Evolutionary conservation across 2,329 filamentous ascomycete species (phyloP).

Genomic region (Cytospora chrysosperma): DNA sequence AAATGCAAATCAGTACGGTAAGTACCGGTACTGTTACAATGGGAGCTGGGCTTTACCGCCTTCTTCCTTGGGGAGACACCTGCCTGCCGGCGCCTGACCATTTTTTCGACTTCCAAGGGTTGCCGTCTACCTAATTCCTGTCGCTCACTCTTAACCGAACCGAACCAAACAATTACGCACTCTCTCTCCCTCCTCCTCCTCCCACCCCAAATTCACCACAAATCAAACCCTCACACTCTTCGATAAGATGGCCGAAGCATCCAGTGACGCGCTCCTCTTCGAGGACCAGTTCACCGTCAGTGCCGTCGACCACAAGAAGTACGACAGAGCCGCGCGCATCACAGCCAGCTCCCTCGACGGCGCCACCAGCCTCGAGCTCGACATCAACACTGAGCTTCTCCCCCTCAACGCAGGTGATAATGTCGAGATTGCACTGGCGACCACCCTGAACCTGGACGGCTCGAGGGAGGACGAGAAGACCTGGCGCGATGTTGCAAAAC

Average conservation of each 20-base stretch:
- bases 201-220: background rate
- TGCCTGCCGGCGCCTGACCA: background rate
- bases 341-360: conserved; percentile 70
- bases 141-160: background rate
- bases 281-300: conserved; percentile 88
- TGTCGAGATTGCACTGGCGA: conserved; percentile 78
- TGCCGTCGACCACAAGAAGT: conserved; percentile 78
- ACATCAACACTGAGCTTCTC: conserved; percentile 93
- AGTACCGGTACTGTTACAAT: no score
- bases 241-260: conserved; percentile 47
- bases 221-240: background rate
- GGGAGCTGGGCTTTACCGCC: background rate
- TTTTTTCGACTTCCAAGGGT: background rate
- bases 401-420: conserved; percentile 72
- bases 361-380: conserved; percentile 75
- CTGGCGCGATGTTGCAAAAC: conserved; percentile 73
- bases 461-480: conserved; percentile 72
- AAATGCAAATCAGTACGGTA: background rate
- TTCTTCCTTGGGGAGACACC: background rate
- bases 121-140: background rate
- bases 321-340: conserved; percentile 91
- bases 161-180: background rate
- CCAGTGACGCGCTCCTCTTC: conserved; percentile 88
- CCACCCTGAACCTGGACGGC: conserved; percentile 83
- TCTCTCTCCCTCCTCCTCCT: background rate